Evolutionary conservation across 129 eudicot genomes (phyloP).

Genomic region (Dittrichia graveolens): DNA sequence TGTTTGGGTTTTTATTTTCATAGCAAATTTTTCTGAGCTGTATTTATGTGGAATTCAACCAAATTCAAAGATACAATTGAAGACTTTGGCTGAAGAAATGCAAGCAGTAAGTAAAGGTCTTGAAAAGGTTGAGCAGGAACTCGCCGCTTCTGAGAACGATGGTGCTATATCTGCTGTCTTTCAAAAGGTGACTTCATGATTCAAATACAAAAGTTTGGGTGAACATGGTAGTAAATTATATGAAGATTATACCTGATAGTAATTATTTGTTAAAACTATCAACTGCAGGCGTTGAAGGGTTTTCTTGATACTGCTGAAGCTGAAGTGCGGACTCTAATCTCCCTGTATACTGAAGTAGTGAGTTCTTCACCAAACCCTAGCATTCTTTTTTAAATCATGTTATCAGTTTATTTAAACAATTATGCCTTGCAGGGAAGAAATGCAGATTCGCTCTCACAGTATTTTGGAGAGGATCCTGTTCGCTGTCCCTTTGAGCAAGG

Average conservation of each 20-base stretch:
- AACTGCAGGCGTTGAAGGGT: conserved; percentile 72
- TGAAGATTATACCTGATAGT: not conserved
- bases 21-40: not conserved
- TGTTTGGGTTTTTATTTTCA: conserved; percentile 1
- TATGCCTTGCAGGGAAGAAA: conserved; percentile 78
- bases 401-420: conserved; percentile 18
- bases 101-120: conserved; percentile 99
- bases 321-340: conserved; percentile 87
- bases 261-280: conserved; percentile 9
- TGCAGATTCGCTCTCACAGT: conserved; percentile 91
- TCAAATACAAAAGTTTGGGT: not conserved
- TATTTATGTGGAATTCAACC: conserved; percentile 15
- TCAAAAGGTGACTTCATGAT: conserved; percentile 58
- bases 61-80: conserved; percentile 75
- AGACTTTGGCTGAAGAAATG: conserved; percentile 98
- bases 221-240: not conserved
- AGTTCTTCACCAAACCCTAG: conserved; percentile 25
- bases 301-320: conserved; percentile 98
- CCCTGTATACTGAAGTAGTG: conserved; percentile 94
- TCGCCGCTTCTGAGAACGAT: conserved; percentile 78
- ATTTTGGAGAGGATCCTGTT: conserved; percentile 97
- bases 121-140: conserved; percentile 98
- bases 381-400: conserved; percentile 1
- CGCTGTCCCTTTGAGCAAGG: conserved; percentile 99
- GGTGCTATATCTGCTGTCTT: conserved; percentile 83